Percentiles rank a stretch among this genome's conserved stretches.
Evolutionary conservation across 2,329 filamentous ascomycete species (phyloP).

Genomic region (Verticillium nonalfalfae): DNA sequence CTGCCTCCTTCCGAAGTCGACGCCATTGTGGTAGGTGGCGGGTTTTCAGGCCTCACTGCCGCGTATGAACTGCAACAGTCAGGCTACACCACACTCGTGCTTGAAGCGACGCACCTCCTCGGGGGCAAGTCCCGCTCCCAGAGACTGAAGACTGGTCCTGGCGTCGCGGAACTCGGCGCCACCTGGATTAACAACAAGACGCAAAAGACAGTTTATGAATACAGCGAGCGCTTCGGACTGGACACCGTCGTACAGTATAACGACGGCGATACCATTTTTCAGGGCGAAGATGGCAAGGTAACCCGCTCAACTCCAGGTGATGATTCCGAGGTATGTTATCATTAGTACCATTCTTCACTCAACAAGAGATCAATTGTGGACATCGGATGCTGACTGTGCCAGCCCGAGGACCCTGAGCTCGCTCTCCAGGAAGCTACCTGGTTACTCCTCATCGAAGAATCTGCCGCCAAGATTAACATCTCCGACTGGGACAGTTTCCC

Average conservation of each 20-base stretch:
- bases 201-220: conserved; percentile 3
- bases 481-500: conserved; percentile 1
- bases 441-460: neutral
- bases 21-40: conserved; percentile 9
- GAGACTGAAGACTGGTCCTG: neutral
- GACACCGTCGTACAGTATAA: conserved; percentile 8
- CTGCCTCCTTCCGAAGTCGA: conserved; percentile 2
- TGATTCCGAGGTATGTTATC: neutral
- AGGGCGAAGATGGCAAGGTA: neutral
- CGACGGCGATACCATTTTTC: conserved; percentile 3
- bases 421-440: neutral
- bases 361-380: no score
- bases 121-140: conserved; percentile 6
- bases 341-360: no score
- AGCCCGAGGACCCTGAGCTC: neutral
- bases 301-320: neutral
- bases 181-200: conserved; percentile 12
- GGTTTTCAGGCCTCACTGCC: conserved; percentile 7
- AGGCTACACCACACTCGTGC: neutral
- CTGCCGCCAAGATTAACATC: neutral
- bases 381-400: neutral
- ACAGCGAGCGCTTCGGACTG: conserved; percentile 6
- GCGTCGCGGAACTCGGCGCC: conserved; percentile 7
- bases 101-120: conserved; percentile 4
- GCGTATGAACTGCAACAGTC: conserved; percentile 3